Base-by-base conservation (phyloP, 2,329 filamentous ascomycete species). In the Scedosporium dehoogii region DNA sequence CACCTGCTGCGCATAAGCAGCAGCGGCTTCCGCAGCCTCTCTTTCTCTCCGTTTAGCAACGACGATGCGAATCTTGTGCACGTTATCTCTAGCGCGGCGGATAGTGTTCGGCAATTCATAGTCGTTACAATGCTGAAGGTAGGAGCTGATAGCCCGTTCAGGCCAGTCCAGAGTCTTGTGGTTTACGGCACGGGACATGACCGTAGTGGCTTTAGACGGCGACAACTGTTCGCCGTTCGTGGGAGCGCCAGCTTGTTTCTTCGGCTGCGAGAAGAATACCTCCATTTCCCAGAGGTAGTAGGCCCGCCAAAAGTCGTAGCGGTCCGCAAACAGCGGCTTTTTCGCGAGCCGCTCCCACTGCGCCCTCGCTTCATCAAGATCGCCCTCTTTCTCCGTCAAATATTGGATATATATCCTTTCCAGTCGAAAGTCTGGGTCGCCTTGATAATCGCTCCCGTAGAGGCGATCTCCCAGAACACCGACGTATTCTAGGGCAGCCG, bases 231-330 rank as follows among this genome's bases (percentile, higher is more conserved):
- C 33, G n/a, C 23, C 18, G 18, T 25, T 38, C 7, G 60, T 41
- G 42, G 58, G 12, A 23, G 56, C 38, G 38, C 42, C 27, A 58
- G n/a, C 21, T 79, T 82, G 1, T 81, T 78, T 64, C 83, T 84
- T 63, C 81, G 77, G 42, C 79, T 82, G 62, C 4, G 79, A 78
- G 2, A 78, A 75, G 66, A 83, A 85, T 4, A 84, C 69, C 63
- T 89, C 81, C 81, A 97, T 88, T 75, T 97, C 94, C 89, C 92
- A 97, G 61, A 88, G 81, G 74, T 97, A 97, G 74, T 91, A 97
- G 53, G 87, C 86, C 62, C 92, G 81, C 94, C 94, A 99, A 72
- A 97, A 97, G 68, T 96, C 91, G 70, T 92, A 92, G 68, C 86
- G 92, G 68, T 91, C 85, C 33, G 86, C 86, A 62, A 91, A 76